Base-by-base conservation (phyloP, 2,329 filamentous ascomycete species). In the Botrytis hyacinthi region DNA sequence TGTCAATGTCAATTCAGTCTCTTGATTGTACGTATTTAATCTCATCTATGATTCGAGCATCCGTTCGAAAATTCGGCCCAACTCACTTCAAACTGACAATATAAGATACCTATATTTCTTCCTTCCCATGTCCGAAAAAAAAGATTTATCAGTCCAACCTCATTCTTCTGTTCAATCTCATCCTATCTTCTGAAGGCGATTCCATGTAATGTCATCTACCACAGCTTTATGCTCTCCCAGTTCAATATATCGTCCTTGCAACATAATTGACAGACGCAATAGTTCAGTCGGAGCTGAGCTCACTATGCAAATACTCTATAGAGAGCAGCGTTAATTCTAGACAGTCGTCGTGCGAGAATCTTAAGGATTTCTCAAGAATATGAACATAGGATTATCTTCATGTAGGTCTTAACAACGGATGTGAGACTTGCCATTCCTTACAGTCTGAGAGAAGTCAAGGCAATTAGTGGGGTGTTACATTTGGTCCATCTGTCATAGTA, bases 91-190 rank as follows among this genome's bases (percentile, higher is more conserved):
- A 2, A 18, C n/a, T 57, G 5, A 54, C 10, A n/a, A 7, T 14
- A 54, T 29, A 2, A 0, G n/a, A 54, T 29, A 18, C 37, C 37
- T 40, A 40, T 54, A 1, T 29, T 51, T 51, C 14, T 7, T 54
- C 6, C 12, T 54, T 54, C 26, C 4, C 12, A n/a, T 51, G 48
- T 4, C 22, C 26, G n/a, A n/a, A n/a, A n/a, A n/a, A 10, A n/a
- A 10, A n/a, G 10, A n/a, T n/a, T 2, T 29, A 0, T 29, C 14
- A 0, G 14, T 12, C 48, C 10, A 51, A n/a, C 4, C 8, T n/a
- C 48, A 6, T n/a, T 51, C 10, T 26, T n/a, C 7, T n/a, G 1
- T n/a, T 16, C 12, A n/a, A 54, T 54, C 5, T n/a, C 26, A 16
- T 54, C 48, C 14, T 12, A n/a, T 54, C 22, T 54, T 54, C 26